Base-by-base conservation (phyloP, 495 filamentous ascomycete species). In the Neurospora cerealis region DNA sequence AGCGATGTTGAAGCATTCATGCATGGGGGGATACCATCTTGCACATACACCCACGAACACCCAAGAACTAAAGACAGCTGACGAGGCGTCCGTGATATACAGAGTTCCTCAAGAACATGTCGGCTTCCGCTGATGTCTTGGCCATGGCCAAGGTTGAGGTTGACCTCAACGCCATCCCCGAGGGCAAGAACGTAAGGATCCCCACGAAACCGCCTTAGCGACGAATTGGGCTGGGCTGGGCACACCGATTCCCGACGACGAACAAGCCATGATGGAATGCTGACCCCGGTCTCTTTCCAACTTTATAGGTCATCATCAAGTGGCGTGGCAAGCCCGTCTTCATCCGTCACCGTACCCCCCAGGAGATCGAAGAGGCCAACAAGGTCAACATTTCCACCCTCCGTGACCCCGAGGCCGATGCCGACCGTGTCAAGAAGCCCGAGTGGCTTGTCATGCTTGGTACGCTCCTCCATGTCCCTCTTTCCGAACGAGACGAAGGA, bases 21-120 rank as follows among this genome's bases (percentile, higher is more conserved):
- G 39, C 28, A 34, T 17, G 15, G 70, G 72, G 32, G 54, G 54
- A 62, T 21, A 8, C 69, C 69, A 13, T 70, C 34, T 3, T 21
- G 69, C 21, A 32, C 19, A 13, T 2, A 11, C 34, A 70, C 40
- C 62, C 69, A 70, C 69, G 19, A 72, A 71, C 11, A 54, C 32
- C 44, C 21, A 34, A 72, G 36, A 72, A 60, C 40, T 17, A 8
- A 66, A 72, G 62, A 40, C 70, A 28, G 73, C 77, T 79, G 74
- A 79, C 72, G 39, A 62, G 54, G 40, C 8, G 37, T 32, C 13
- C 32, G 28, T 76, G 71, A 37, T 32, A 54, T 70, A 40, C 83
- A 98, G 96, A 98, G 86, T 98, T 99, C 91, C 88, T 99, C 54
- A 94, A 97, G 86, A 98, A 97, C 89, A 98, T 99, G 96, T 94